Evolutionary conservation across 495 filamentous ascomycete species (phyloP).

Genomic region (Tetracladium marchalianum): DNA sequence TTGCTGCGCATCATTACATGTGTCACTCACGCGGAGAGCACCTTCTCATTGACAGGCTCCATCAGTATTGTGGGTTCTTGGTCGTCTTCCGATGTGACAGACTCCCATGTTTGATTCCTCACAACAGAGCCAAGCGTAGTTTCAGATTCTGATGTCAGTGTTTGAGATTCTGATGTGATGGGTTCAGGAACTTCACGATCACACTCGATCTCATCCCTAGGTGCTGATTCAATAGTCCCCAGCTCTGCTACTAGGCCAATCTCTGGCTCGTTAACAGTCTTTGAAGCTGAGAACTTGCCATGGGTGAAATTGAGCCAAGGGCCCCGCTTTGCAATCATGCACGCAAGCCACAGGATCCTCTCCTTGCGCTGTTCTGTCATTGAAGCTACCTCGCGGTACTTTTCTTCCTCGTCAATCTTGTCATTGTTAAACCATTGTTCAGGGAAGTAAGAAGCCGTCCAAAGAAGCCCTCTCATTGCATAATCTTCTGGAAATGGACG

Average conservation of each 20-base stretch:
- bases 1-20: too few species aligned
- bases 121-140: neutral
- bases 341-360: constrained; percentile 65
- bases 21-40: too few species aligned
- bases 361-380: constrained; percentile 56
- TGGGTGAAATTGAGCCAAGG: constrained; percentile 6
- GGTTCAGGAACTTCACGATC: neutral
- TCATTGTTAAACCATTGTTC: constrained; percentile 57
- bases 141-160: constrained; percentile 7
- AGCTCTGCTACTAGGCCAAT: too few species aligned
- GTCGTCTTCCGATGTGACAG: too few species aligned
- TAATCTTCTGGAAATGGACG: constrained; percentile 82
- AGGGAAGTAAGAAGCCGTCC: constrained; percentile 61
- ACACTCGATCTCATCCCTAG: too few species aligned
- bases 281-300: neutral
- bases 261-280: neutral
- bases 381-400: constrained; percentile 57
- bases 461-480: constrained; percentile 64
- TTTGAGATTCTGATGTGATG: neutral
- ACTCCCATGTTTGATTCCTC: neutral
- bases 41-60: too few species aligned
- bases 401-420: constrained; percentile 67
- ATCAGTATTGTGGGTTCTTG: too few species aligned
- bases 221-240: too few species aligned
- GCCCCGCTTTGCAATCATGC: constrained; percentile 30